phyloP scores from a whole-genome alignment of 805 yeast genomes.

The Yarrowia sp. region DNA sequence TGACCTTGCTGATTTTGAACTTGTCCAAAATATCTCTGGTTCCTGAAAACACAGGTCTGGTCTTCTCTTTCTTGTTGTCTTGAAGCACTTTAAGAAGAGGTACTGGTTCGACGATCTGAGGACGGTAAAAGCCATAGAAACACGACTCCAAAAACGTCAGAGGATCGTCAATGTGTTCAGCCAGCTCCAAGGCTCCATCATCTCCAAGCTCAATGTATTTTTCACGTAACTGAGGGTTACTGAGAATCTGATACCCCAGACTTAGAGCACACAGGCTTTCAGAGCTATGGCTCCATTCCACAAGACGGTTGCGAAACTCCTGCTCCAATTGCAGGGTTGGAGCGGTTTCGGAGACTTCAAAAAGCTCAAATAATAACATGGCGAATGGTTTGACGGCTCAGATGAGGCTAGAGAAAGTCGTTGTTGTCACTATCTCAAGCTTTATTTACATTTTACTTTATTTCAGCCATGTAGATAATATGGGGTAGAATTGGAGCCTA shows the following conservation, averaged over 20 bases:
- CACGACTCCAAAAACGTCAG: constrained; percentile 2
- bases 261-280: constrained; percentile 10
- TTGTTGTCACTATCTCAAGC: not conserved
- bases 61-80: not conserved
- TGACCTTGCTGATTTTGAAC: not conserved
- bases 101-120: constrained; percentile 7
- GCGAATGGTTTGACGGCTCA: not conserved
- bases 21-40: not conserved
- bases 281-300: constrained; percentile 11
- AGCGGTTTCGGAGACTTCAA: not conserved
- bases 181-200: not conserved
- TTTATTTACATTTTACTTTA: not conserved
- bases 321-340: constrained; percentile 1
- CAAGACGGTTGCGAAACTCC: constrained; percentile 1
- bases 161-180: not conserved
- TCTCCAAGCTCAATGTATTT: not conserved
- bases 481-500: not conserved
- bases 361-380: constrained; percentile 3
- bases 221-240: not conserved
- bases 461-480: not conserved
- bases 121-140: constrained; percentile 15
- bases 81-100: not conserved
- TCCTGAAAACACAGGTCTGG: not conserved
- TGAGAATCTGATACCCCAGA: not conserved
- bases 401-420: not conserved